phyloP scores from a whole-genome alignment of 306 rosid species.

The Medicago arabica region DNA sequence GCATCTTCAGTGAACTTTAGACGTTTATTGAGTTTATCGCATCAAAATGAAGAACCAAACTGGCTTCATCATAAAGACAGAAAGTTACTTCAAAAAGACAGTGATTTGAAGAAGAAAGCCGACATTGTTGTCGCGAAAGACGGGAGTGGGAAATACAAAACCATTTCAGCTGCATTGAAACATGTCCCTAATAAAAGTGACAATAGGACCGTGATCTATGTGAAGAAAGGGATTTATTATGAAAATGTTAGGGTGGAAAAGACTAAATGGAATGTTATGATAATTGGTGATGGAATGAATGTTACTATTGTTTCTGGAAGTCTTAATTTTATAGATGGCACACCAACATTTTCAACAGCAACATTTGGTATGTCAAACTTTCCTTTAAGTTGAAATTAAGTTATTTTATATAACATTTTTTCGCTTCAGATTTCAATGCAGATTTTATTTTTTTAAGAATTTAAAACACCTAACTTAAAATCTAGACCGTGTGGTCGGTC shows the following conservation, averaged over 20 bases:
- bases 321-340: slow-evolving; percentile 74
- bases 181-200: slow-evolving; percentile 59
- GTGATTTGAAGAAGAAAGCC: slow-evolving; percentile 40
- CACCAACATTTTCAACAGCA: slow-evolving; percentile 77
- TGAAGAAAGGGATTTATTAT: slow-evolving; percentile 65
- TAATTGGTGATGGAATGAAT: slow-evolving; percentile 81
- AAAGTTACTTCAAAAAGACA: slow-evolving; percentile 34
- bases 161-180: slow-evolving; percentile 62
- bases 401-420: not conserved
- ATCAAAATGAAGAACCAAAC: slow-evolving; percentile 4
- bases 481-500: too few species aligned
- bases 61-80: slow-evolving; percentile 46
- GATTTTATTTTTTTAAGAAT: too few species aligned
- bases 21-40: slow-evolving; percentile 38
- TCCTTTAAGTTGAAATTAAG: not conserved
- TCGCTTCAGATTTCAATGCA: too few species aligned
- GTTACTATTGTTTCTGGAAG: slow-evolving; percentile 59
- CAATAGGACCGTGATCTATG: slow-evolving; percentile 70
- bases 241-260: slow-evolving; percentile 72
- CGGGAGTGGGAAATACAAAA: slow-evolving; percentile 59
- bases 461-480: too few species aligned
- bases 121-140: slow-evolving; percentile 61
- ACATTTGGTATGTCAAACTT: slow-evolving; percentile 66
- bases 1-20: slow-evolving; percentile 41
- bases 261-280: slow-evolving; percentile 73